Conservation (phyloP, 495 filamentous ascomycete genomes). For the Neurospora pannonica region DNA sequence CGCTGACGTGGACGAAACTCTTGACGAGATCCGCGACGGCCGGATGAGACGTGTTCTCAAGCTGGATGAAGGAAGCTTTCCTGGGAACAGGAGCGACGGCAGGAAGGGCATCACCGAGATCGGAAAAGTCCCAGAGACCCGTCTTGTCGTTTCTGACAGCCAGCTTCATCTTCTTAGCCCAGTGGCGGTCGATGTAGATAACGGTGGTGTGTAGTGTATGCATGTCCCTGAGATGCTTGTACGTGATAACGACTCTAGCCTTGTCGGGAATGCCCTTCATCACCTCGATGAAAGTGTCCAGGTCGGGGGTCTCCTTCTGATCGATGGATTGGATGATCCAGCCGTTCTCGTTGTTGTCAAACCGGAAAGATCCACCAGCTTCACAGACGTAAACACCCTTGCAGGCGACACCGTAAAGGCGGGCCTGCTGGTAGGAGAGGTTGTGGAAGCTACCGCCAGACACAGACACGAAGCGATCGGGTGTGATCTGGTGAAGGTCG, state of each 20-base stretch:
- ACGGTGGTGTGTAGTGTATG: conserved; percentile 92
- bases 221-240: conserved; percentile 89
- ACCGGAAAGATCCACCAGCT: conserved; percentile 86
- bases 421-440: conserved; percentile 91
- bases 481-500: conserved; percentile 89
- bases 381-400: conserved; percentile 94
- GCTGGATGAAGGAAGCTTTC: conserved; percentile 79
- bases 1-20: conserved; percentile 88
- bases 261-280: conserved; percentile 85
- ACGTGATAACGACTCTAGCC: conserved; percentile 82
- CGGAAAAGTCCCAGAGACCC: conserved; percentile 89
- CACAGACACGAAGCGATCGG: conserved; percentile 89
- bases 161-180: conserved; percentile 86
- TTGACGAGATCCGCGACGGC: conserved; percentile 85
- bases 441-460: conserved; percentile 90
- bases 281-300: conserved; percentile 84
- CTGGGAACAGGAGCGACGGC: conserved; percentile 58
- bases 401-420: conserved; percentile 83
- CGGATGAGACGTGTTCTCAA: conserved; percentile 82
- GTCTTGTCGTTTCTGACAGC: conserved; percentile 85
- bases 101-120: conserved; percentile 71
- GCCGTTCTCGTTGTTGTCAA: conserved; percentile 81
- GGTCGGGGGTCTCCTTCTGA: conserved; percentile 75
- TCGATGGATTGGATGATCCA: conserved; percentile 89
- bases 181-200: conserved; percentile 87